A percentile compares a stretch with the other conserved stretches of the same genome.
phyloP scores from a whole-genome alignment of 1,284 basidiomycete species.

The Fomitopsis betulina region DNA sequence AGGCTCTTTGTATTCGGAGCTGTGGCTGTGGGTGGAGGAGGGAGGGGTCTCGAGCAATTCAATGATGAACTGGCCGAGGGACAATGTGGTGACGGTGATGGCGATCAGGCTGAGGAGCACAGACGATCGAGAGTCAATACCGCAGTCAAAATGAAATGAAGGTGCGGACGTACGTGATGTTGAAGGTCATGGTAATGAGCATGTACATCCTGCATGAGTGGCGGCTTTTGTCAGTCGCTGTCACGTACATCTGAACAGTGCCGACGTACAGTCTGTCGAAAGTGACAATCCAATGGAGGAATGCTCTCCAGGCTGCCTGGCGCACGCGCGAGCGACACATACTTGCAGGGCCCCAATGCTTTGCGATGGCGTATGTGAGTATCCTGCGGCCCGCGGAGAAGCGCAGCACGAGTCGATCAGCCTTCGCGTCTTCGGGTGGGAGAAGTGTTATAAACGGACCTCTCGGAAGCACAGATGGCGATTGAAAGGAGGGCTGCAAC shows the following conservation, averaged over 20 bases:
- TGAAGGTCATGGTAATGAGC: slow-evolving; percentile 67
- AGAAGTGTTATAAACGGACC: slow-evolving; percentile 33
- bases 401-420: slow-evolving; percentile 3
- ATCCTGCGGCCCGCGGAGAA: slow-evolving; percentile 30
- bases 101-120: slow-evolving; percentile 42
- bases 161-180: slow-evolving; percentile 48
- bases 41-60: slow-evolving; percentile 36
- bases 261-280: slow-evolving; percentile 54
- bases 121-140: not conserved
- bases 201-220: slow-evolving; percentile 50
- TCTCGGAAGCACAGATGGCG: slow-evolving; percentile 50
- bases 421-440: not conserved
- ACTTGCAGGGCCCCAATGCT: slow-evolving; percentile 38
- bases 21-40: slow-evolving; percentile 9
- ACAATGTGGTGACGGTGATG: slow-evolving; percentile 49
- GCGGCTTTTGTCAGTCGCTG: slow-evolving; percentile 3
- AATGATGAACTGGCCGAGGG: slow-evolving; percentile 50
- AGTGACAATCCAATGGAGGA: slow-evolving; percentile 51
- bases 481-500: slow-evolving; percentile 41
- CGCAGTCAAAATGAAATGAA: not conserved
- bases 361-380: slow-evolving; percentile 45
- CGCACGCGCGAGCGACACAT: slow-evolving; percentile 37
- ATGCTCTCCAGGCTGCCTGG: slow-evolving; percentile 47
- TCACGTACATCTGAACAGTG: not conserved
- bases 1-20: slow-evolving; percentile 30